Base-by-base conservation (phyloP, 2,329 filamentous ascomycete species). In the Trematosphaeria pertusa region DNA sequence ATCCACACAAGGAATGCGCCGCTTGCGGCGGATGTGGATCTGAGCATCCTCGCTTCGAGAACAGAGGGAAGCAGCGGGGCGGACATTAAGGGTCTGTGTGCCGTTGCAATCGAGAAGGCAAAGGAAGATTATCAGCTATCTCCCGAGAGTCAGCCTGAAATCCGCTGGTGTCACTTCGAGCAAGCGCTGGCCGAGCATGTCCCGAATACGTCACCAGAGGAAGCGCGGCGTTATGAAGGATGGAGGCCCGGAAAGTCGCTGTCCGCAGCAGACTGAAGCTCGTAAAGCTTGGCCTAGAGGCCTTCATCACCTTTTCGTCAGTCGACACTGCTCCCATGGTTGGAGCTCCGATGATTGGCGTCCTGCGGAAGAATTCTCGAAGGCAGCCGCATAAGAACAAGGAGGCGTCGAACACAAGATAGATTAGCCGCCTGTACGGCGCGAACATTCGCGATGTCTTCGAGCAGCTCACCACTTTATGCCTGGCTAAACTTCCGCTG, bases 51-150 rank as follows among this genome's bases (percentile, higher is more conserved):
- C 21, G 88, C 89, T 4, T 64, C 68, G 12, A 70, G 75, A 36
- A 88, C 88, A 0, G 87, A 91, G 6, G 91, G 91, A 0, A 90
- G 89, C 69, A 94, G 91, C 1, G 92, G 92, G 2, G 91, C 92
- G 0, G 93, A 97, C 72, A 83, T 97, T 49, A 82, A 85, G 31
- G 79, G 75, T 15, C 79, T 88, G 4, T 78, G 76, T 56, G 58
- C 68, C 14, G 58, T 69, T 2, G 75, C 73, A 1, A 71, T 73
- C 33, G 65, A 72, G 21, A 46, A 67, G 43, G 67, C 68, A 9
- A 65, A 72, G 30, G 53, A 59, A 7, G 64, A 72, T 20, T 67
- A 67, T 40, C 59, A 59, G 35, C 51, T 56, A 33, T 42, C 48
- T 26, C 56, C 51, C 5, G 61, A 60, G 8, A 53, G 51, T 12